Evolutionary conservation across 176 grass and related monocot genomes (phyloP), one percentile per base, ranked within the genome.

Genomic region (Oropetium thomaeum): DNA sequence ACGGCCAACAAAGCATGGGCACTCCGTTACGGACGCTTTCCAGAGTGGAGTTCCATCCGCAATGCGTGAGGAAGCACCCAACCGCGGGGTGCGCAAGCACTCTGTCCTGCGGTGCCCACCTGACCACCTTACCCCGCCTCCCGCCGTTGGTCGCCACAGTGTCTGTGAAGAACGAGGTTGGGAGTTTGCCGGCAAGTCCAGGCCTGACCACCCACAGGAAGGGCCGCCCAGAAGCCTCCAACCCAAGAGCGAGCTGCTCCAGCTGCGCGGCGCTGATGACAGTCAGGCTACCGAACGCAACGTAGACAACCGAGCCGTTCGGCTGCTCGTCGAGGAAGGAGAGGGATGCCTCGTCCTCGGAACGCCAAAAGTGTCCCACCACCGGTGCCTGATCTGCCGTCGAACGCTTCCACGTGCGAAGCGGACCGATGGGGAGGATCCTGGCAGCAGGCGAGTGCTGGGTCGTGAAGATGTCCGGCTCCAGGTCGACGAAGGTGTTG

Each of bases 41-140:
- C 17, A 87, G 5, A 0, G 88, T 90, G 3, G 83, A 90, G 60
- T 90, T 90, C 88, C 88, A 90, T 1, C 80, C 89, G 4, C 89
- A 84, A 27, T 84, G 85, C 5, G 85, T 87, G 3, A 91, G 3
- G 12, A 91, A 84, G 11, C 89, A 88, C 2, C 72, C 85, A 5
- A 91, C 15, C 0, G 89, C 79, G 19, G 48, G 59, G 45, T 91
- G 89, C 20, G 65, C 81, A 5, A 82, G 20, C 19, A 86, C 83
- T 0, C 12, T 14, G 26, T 79, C 76, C 27, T 86, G 87, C 28
- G 78, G 73, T 5, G 79, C 78, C 83, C 87, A 90, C 20, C 20
- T 71, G 34, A 87, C 82, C 11, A 86, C 70, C 10, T 52, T 86
- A 5, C 77, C 62, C 42, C 23, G 52, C 14, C n/a, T n/a, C n/a